Conservation (phyloP, 176 grass and related monocot species). For the Oryza nivara region DNA sequence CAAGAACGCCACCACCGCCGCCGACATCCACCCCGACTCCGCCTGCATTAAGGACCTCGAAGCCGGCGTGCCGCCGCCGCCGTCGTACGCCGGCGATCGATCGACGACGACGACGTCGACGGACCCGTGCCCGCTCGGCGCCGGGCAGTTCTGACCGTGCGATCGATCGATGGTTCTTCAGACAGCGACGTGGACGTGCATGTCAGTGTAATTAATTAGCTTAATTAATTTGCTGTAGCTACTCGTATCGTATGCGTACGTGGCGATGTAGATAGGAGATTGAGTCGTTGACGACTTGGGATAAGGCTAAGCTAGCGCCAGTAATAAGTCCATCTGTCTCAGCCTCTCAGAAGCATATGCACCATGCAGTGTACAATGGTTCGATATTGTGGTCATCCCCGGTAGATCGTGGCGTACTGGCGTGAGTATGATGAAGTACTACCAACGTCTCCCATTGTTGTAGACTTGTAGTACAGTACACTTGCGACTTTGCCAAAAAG, state of each 20-base stretch:
- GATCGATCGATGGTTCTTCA: not conserved
- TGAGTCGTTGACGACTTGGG: not conserved
- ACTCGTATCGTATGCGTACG: not conserved
- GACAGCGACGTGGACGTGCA: not conserved
- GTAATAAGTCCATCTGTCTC: not conserved
- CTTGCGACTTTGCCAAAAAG: no score
- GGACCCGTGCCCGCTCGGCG: not conserved
- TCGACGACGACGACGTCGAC: not conserved
- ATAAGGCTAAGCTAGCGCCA: not conserved
- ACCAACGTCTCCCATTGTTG: no score
- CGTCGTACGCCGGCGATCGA: not conserved
- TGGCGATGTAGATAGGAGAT: not conserved
- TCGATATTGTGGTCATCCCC: no score
- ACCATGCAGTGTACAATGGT: not conserved
- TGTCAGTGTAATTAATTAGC: no score
- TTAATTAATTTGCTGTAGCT: no score
- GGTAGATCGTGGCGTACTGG: no score
- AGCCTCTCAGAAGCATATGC: no score
- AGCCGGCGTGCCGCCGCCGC: not conserved
- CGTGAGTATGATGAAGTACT: no score
- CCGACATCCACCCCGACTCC: not conserved
- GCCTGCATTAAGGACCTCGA: constrained; percentile 28
- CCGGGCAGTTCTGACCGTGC: not conserved
- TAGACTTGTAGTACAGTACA: no score
- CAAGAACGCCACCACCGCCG: not conserved